Evolutionary conservation across 2,329 filamentous ascomycete genomes (phyloP).

Genomic region (Botryotinia globosa): DNA sequence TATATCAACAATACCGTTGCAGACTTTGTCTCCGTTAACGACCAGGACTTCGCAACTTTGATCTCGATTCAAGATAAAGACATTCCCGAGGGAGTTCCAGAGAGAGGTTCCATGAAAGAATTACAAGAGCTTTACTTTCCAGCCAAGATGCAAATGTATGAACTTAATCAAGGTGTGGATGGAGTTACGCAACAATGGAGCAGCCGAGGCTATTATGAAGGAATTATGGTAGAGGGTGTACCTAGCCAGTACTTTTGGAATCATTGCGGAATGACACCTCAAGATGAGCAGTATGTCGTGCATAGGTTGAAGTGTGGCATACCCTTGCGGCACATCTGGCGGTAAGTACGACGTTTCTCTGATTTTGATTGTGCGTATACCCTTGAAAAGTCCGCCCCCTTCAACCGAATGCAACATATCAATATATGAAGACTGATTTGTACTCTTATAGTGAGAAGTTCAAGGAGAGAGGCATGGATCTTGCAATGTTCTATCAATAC

Average conservation of each 20-base stretch:
- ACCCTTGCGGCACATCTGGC: conserved; percentile 16
- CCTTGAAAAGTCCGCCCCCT: neutral
- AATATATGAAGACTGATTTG: neutral
- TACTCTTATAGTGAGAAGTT: conserved; percentile 6
- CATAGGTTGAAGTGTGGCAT: conserved; percentile 8
- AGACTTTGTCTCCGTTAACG: neutral
- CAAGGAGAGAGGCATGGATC: conserved; percentile 13
- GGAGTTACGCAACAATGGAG: conserved; percentile 14
- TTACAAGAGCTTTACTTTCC: conserved; percentile 15
- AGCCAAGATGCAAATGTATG: conserved; percentile 11
- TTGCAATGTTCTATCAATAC: neutral
- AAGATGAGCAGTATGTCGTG: conserved; percentile 11
- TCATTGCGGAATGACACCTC: conserved; percentile 14
- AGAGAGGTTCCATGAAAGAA: neutral
- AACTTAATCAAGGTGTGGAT: conserved; percentile 4
- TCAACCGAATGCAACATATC: neutral
- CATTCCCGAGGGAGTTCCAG: neutral
- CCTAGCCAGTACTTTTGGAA: conserved; percentile 9
- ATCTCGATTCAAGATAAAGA: neutral
- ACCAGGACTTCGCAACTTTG: neutral
- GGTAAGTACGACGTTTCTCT: neutral
- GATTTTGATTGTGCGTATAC: neutral
- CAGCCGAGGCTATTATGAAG: conserved; percentile 9
- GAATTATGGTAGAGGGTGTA: neutral
- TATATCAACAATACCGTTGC: conserved; percentile 13